phyloP scores from a whole-genome alignment of 805 yeast species.

The Sugiyamaella americana region DNA sequence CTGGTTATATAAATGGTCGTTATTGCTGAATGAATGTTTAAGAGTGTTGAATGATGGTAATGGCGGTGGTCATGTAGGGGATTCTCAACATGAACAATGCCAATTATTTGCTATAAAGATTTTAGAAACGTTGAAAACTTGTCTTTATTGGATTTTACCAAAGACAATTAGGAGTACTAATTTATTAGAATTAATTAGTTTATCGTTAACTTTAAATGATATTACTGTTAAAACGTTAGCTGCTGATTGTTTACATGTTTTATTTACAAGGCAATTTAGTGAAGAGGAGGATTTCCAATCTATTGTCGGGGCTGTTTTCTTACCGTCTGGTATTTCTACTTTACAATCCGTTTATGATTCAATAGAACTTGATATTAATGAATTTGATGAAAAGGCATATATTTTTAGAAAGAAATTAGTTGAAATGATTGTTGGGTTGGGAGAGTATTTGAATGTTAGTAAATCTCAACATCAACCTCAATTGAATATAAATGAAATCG shows the following conservation, averaged over 20 bases:
- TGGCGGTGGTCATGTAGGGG: conserved; percentile 24
- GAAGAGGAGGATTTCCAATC: conserved; percentile 63
- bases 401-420: conserved; percentile 83
- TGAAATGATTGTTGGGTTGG: conserved; percentile 83
- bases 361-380: conserved; percentile 48
- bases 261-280: conserved; percentile 73
- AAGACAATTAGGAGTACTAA: conserved; percentile 61
- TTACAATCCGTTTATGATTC: conserved; percentile 57
- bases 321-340: conserved; percentile 64
- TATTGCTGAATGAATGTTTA: conserved; percentile 41
- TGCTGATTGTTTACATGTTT: conserved; percentile 82
- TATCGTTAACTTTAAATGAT: conserved; percentile 43
- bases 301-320: conserved; percentile 73
- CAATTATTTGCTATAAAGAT: conserved; percentile 53
- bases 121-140: conserved; percentile 78
- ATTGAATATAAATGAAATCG: conserved; percentile 33
- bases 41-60: conserved; percentile 19
- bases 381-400: conserved; percentile 72
- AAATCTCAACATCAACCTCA: conserved; percentile 40
- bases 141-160: conserved; percentile 88
- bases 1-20: conserved; percentile 80
- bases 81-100: conserved; percentile 25
- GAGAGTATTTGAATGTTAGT: conserved; percentile 63
- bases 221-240: conserved; percentile 73
- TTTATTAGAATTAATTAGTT: conserved; percentile 56